Percentiles rank a stretch among this genome's conserved stretches.
Evolutionary conservation across 2,329 filamentous ascomycete genomes (phyloP).

Genomic region (Microascus cirrosus): DNA sequence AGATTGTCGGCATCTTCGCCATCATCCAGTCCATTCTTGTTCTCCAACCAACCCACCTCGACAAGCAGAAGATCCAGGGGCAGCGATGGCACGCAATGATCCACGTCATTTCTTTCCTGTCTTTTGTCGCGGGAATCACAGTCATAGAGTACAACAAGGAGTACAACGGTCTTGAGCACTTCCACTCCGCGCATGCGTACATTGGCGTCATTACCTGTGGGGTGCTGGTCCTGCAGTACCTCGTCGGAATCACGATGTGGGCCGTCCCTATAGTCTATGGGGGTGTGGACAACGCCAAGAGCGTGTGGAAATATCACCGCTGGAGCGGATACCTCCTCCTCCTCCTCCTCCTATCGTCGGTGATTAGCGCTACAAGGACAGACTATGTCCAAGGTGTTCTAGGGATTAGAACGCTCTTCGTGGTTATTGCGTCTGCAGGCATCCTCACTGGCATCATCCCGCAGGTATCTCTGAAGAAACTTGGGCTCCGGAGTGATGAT

Average conservation of each 20-base stretch:
- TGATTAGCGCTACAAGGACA: conserved; percentile 66
- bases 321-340: conserved; percentile 64
- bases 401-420: conserved; percentile 65
- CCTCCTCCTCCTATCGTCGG: conserved; percentile 59
- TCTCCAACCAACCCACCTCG: conserved; percentile 76
- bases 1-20: conserved; percentile 57
- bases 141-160: conserved; percentile 82
- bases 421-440: conserved; percentile 52
- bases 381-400: conserved; percentile 59
- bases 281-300: conserved; percentile 67
- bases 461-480: conserved; percentile 71
- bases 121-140: conserved; percentile 53
- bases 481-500: conserved; percentile 37
- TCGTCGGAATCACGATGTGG: conserved; percentile 76
- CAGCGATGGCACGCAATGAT: conserved; percentile 56
- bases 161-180: conserved; percentile 54
- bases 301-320: conserved; percentile 84
- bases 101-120: conserved; percentile 52
- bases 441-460: conserved; percentile 64
- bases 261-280: conserved; percentile 66
- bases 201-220: conserved; percentile 69
- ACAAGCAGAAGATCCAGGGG: conserved; percentile 56
- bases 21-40: conserved; percentile 72
- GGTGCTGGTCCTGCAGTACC: conserved; percentile 58
- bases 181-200: conserved; percentile 71